Evolutionary conservation across 306 rosid genomes (phyloP).

Genomic region (Albizia julibrissin): DNA sequence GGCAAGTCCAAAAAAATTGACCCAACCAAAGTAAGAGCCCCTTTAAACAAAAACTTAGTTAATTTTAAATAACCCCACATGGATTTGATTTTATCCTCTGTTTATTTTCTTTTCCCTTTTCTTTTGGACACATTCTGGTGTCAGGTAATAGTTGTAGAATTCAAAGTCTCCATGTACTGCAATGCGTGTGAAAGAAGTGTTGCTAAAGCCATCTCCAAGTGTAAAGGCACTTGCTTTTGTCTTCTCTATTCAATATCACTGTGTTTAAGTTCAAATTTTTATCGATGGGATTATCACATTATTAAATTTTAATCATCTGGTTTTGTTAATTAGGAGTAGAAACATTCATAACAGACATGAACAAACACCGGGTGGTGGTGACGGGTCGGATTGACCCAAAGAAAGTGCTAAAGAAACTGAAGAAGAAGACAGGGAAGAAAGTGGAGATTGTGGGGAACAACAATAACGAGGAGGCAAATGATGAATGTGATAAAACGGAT

Average conservation of each 20-base stretch:
- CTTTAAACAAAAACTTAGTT: neutral
- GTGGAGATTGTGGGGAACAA: slow-evolving; percentile 54
- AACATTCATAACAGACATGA: slow-evolving; percentile 67
- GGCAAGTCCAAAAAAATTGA: slow-evolving; percentile 53
- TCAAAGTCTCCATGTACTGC: slow-evolving; percentile 73
- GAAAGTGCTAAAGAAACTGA: slow-evolving; percentile 67
- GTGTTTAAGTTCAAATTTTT: neutral
- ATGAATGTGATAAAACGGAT: slow-evolving; percentile 17
- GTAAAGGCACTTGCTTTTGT: slow-evolving; percentile 52
- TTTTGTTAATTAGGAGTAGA: slow-evolving; percentile 61
- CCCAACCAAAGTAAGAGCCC: slow-evolving; percentile 38
- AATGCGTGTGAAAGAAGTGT: slow-evolving; percentile 76
- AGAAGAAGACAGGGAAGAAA: slow-evolving; percentile 63
- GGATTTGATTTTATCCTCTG: neutral
- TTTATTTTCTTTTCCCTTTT: neutral
- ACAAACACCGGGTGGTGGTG: slow-evolving; percentile 54
- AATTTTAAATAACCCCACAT: neutral
- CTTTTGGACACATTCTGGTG: neutral
- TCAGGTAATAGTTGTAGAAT: slow-evolving; percentile 50
- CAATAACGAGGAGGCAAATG: slow-evolving; percentile 29
- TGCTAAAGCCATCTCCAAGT: slow-evolving; percentile 64
- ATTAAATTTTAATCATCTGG: neutral
- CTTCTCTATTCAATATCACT: neutral
- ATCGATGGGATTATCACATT: neutral
- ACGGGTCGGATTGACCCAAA: slow-evolving; percentile 66